Evolutionary conservation across 2,329 filamentous ascomycete species (phyloP), one percentile per base, ranked within the genome.

Genomic region (Pseudonectria foliicola): DNA sequence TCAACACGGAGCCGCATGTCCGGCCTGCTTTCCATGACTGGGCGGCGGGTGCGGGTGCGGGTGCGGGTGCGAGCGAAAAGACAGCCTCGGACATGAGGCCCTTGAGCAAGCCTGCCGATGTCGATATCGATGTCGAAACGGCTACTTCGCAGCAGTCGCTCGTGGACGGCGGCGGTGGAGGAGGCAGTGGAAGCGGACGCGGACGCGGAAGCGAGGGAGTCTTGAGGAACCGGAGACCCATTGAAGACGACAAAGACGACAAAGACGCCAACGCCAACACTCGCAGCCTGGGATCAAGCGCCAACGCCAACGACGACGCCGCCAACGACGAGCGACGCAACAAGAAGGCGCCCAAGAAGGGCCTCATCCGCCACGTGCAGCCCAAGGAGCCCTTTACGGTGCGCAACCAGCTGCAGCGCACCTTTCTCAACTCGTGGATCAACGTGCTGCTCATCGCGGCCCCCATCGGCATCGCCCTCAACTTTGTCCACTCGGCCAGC

Each of bases 371-470:
- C 25, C 55, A 67, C 23, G 52, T 73, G 13, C 42, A 66, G n/a
- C 67, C 70, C 10, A 72, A 71, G 46, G 61, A 65, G 38, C 67
- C 72, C 3, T 82, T 75, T 39, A 82, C 78, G 0, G 51, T 75
- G 7, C 62, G 62, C 40, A 80, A 80, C 50, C 84, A 89, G 59
- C 59, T 89, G 31, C 77, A 79, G 47, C 77, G 83, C 13, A 88
- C 86, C 0, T 49, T 94, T 4, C 75, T 94, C 46, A 81, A 77
- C 50, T 92, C 85, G 1, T 94, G 85, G 77, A 82, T 95, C 64
- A 95, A 95, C 54, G 54, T 94, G 15, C 64, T 95, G 16, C 66
- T 95, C 14, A 34, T 95, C 12, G 78, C 81, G 14, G 87, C 85
- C 0, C 89, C 89, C 0, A 75, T 79, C 24, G 89, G 89, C 39